A percentile compares a stretch with the other conserved stretches of the same genome.
These are phyloP conservation scores for Hortiboletus campestris DNA, from an alignment of 768 basidiomycete species.

Conservation along the genomic window DNA sequence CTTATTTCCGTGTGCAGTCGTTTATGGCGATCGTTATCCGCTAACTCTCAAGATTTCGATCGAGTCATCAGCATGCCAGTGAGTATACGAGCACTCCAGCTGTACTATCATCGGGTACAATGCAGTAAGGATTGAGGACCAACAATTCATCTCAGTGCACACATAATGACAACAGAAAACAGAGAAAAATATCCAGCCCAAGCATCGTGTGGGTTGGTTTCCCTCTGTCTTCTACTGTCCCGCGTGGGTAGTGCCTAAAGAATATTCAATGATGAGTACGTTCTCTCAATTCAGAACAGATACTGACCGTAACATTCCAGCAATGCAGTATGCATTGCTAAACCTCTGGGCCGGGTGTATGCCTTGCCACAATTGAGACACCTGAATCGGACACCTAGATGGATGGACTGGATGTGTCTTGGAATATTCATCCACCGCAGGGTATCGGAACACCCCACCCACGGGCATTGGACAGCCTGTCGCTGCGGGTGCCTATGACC, in stretches of 20 bases:
- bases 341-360: constrained; percentile 3
- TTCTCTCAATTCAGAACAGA: background rate
- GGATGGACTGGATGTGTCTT: constrained; percentile 16
- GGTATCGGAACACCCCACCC: constrained; percentile 5
- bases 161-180: background rate
- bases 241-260: background rate
- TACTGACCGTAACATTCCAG: constrained; percentile 5
- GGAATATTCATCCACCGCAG: constrained; percentile 15
- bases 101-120: too few relatives aligned
- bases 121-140: too few relatives aligned
- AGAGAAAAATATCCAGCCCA: too few relatives aligned
- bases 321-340: constrained; percentile 2
- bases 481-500: constrained; percentile 8
- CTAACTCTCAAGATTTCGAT: too few relatives aligned
- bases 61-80: too few relatives aligned
- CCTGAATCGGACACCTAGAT: constrained; percentile 9
- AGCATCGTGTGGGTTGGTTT: background rate
- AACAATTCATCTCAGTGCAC: too few relatives aligned
- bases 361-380: constrained; percentile 5
- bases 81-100: too few relatives aligned
- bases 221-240: background rate
- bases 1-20: too few relatives aligned
- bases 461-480: constrained; percentile 11
- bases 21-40: too few relatives aligned
- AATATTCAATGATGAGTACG: background rate